phyloP scores from a whole-genome alignment of 257 asterid species.

The Ajuga chamaepitys region DNA sequence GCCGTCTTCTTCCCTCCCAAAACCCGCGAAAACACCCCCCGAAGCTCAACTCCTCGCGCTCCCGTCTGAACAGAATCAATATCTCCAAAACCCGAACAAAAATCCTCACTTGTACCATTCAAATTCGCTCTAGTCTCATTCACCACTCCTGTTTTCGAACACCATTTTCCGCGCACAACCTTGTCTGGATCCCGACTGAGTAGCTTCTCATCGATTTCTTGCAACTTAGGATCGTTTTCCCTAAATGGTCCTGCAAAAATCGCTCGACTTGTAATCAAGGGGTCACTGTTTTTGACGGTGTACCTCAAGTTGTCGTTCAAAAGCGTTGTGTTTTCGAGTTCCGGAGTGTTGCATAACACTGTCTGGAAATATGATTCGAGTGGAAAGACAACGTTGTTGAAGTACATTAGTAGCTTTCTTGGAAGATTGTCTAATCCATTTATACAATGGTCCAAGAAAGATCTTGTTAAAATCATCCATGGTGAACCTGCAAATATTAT shows the following conservation, averaged over 20 bases:
- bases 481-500: conserved; percentile 39
- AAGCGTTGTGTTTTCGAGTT: conserved; percentile 29
- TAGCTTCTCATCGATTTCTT: conserved; percentile 30
- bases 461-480: conserved; percentile 47
- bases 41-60: conserved; percentile 24
- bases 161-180: conserved; percentile 43
- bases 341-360: conserved; percentile 42
- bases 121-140: conserved; percentile 1
- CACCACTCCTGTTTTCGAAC: conserved; percentile 4
- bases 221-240: conserved; percentile 25
- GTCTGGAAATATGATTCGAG: conserved; percentile 55
- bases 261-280: conserved; percentile 1
- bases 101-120: conserved; percentile 7
- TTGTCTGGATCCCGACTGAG: conserved; percentile 21
- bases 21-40: conserved; percentile 12
- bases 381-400: conserved; percentile 40
- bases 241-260: conserved; percentile 28
- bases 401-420: conserved; percentile 53
- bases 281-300: background rate
- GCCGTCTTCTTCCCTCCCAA: conserved; percentile 11
- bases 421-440: conserved; percentile 52
- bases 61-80: conserved; percentile 31
- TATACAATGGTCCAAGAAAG: conserved; percentile 43
- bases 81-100: conserved; percentile 27
- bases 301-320: conserved; percentile 31